Percentiles rank a stretch among this genome's conserved stretches.
phyloP scores from a whole-genome alignment of 495 filamentous ascomycete species.

The Geopyxis carbonaria region DNA sequence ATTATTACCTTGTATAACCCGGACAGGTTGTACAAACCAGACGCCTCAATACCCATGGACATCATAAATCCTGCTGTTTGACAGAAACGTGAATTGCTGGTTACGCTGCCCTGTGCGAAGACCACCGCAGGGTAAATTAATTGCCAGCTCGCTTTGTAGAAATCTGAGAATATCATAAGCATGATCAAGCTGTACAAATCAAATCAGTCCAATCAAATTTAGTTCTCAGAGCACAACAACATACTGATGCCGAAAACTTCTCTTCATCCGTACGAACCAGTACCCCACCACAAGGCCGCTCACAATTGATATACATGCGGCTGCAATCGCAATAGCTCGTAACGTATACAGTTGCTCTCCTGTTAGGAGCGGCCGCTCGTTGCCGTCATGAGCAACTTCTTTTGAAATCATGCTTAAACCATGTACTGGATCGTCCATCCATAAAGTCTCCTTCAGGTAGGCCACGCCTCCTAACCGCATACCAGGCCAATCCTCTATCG shows the following conservation, averaged over 20 bases:
- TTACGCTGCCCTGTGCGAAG: conserved; percentile 30
- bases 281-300: conserved; percentile 31
- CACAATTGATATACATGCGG: conserved; percentile 21
- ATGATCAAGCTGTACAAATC: conserved; percentile 41
- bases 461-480: conserved; percentile 3
- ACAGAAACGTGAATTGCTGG: conserved; percentile 40
- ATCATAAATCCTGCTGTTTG: conserved; percentile 51
- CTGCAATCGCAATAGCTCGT: conserved; percentile 22
- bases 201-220: neutral
- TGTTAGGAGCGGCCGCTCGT: conserved; percentile 16
- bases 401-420: conserved; percentile 11
- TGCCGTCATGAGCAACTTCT: neutral
- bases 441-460: conserved; percentile 4
- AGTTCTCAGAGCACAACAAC: conserved; percentile 12
- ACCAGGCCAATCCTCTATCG: neutral
- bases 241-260: conserved; percentile 58
- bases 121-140: conserved; percentile 43
- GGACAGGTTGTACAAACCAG: conserved; percentile 29
- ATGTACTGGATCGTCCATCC: conserved; percentile 22
- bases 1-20: neutral
- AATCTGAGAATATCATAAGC: conserved; percentile 50
- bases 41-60: conserved; percentile 45
- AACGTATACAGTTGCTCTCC: conserved; percentile 20
- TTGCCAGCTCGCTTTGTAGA: conserved; percentile 50
- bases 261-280: conserved; percentile 59